These are phyloP conservation scores for Trichoderma orchidacearum DNA, from an alignment of 495 filamentous ascomycete species.

Conservation along the genomic window DNA sequence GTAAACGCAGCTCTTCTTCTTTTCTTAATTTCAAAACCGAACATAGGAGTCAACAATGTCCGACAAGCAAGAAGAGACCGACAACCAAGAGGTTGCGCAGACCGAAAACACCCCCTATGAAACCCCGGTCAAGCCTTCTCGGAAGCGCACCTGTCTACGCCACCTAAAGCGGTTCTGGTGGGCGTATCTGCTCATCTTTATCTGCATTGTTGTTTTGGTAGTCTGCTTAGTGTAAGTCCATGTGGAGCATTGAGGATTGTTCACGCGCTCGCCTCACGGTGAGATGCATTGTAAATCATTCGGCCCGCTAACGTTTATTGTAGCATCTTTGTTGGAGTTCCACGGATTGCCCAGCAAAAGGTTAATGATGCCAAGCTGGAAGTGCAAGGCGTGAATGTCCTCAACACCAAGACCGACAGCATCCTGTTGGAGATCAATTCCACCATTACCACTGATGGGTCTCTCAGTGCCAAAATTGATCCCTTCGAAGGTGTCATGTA, in stretches of 20 bases:
- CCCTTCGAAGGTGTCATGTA: slow-evolving; percentile 30
- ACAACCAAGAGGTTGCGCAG: slow-evolving; percentile 11
- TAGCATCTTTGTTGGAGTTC: slow-evolving; percentile 62
- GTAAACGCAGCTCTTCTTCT: no score
- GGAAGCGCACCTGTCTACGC: slow-evolving; percentile 15
- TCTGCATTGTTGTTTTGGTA: slow-evolving; percentile 44
- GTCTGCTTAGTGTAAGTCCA: slow-evolving; percentile 52
- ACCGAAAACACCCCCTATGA: background rate
- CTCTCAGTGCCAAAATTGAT: slow-evolving; percentile 31
- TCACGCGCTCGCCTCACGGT: background rate
- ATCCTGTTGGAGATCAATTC: slow-evolving; percentile 44
- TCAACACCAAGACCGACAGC: slow-evolving; percentile 40
- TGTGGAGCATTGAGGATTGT: no score
- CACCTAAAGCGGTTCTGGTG: slow-evolving; percentile 54
- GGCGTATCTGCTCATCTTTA: slow-evolving; percentile 47
- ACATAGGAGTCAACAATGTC: no score
- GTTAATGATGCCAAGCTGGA: slow-evolving; percentile 50
- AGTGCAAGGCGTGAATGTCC: slow-evolving; percentile 43
- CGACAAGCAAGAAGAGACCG: slow-evolving; percentile 11
- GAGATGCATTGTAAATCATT: background rate
- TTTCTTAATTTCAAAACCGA: background rate
- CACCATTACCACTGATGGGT: slow-evolving; percentile 35
- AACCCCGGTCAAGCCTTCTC: background rate
- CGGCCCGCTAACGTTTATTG: background rate
- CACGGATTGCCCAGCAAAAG: slow-evolving; percentile 55